These are phyloP conservation scores for Serendipita indica DNA, from an alignment of 768 basidiomycete species.

Conservation along the genomic window DNA sequence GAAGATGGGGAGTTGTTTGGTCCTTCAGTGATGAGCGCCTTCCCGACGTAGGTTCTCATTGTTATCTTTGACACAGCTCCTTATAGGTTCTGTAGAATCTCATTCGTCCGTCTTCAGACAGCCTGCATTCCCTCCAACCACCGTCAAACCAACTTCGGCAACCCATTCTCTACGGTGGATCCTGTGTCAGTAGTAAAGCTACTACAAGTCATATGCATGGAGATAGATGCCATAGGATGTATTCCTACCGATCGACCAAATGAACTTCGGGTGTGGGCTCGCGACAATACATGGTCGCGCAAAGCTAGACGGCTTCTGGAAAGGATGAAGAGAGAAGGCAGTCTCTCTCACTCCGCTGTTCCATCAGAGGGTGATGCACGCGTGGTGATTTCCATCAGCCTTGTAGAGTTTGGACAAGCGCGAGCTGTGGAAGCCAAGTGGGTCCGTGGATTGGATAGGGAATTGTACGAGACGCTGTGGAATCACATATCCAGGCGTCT, in stretches of 20 bases:
- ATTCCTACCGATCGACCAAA: slow-evolving; percentile 7
- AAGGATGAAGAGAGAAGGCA: slow-evolving; percentile 17
- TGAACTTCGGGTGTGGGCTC: slow-evolving; percentile 19
- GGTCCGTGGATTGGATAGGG: slow-evolving; percentile 43
- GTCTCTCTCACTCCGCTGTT: slow-evolving; percentile 9
- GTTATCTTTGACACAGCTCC: neutral
- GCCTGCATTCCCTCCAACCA: slow-evolving; percentile 41
- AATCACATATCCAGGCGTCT: slow-evolving; percentile 48
- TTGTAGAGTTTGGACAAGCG: slow-evolving; percentile 11
- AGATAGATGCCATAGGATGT: slow-evolving; percentile 22
- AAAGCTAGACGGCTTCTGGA: slow-evolving; percentile 36
- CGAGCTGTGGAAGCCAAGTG: slow-evolving; percentile 38
- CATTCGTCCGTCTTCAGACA: slow-evolving; percentile 25
- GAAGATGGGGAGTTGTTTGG: slow-evolving; percentile 90
- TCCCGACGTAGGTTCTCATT: slow-evolving; percentile 52
- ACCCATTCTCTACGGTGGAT: slow-evolving; percentile 17
- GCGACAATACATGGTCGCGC: slow-evolving; percentile 52
- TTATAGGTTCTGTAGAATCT: slow-evolving; percentile 13
- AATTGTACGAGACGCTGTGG: slow-evolving; percentile 49
- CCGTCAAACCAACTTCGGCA: slow-evolving; percentile 41
- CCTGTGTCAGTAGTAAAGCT: slow-evolving; percentile 14
- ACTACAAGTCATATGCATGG: slow-evolving; percentile 23
- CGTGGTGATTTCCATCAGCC: slow-evolving; percentile 13
- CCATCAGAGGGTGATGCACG: slow-evolving; percentile 17
- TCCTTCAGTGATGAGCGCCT: slow-evolving; percentile 48